Conservation (phyloP, 106 monocot genomes). For the Gastrodia elata region DNA sequence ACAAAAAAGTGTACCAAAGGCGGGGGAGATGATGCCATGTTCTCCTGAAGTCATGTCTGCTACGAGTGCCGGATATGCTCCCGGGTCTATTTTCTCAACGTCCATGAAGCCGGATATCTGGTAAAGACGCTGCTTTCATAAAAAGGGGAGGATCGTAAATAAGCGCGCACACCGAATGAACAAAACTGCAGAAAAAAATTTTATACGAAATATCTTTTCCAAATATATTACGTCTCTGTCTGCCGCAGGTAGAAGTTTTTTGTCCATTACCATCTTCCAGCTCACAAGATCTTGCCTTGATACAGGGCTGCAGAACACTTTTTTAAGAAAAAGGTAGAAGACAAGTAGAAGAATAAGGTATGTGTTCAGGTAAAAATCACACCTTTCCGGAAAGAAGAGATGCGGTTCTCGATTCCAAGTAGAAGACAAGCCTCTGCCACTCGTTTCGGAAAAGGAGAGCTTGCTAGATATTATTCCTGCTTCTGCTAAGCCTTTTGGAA, state of each 20-base stretch:
- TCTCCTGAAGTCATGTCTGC: conserved; percentile 81
- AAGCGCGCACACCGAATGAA: neutral
- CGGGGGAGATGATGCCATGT: conserved; percentile 80
- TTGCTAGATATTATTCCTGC: conserved; percentile 90
- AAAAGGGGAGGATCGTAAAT: no score
- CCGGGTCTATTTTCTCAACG: conserved; percentile 74
- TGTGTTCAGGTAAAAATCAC: neutral
- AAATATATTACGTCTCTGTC: conserved; percentile 78
- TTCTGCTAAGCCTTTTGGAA: conserved; percentile 80
- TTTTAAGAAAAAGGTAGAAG: conserved; percentile 5
- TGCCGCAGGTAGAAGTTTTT: conserved; percentile 61
- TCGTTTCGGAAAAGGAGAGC: conserved; percentile 47
- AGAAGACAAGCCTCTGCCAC: conserved; percentile 4
- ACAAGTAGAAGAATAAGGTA: conserved; percentile 6
- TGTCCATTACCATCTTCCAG: conserved; percentile 97
- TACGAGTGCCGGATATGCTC: conserved; percentile 87
- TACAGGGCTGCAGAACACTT: conserved; percentile 49
- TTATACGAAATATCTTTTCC: no score
- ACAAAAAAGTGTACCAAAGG: conserved; percentile 82
- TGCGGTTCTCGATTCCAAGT: conserved; percentile 19
- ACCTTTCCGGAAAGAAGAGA: conserved; percentile 79
- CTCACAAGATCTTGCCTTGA: conserved; percentile 95
- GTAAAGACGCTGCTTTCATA: conserved; percentile 52
- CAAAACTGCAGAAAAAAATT: neutral
- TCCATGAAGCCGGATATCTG: conserved; percentile 80